A percentile compares a stretch with the other conserved stretches of the same genome.
Conservation (phyloP, 1,139 yeast species). For the Lodderomyces pseudojiufengensis region DNA sequence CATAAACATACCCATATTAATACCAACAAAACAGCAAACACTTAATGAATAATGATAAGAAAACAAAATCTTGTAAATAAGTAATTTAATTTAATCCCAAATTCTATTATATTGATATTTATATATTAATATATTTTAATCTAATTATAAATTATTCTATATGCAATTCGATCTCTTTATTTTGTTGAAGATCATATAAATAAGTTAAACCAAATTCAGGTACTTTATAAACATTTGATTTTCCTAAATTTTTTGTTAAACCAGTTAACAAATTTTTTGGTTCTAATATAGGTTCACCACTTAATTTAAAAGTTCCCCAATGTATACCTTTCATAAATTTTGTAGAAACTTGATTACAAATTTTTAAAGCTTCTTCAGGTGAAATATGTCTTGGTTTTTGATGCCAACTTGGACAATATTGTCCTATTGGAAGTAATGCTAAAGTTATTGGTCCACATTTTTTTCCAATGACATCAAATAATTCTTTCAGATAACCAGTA, state of each 20-base stretch:
- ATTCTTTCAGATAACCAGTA: conserved; percentile 77
- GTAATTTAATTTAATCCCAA: not conserved
- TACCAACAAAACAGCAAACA: no score
- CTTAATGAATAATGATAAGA: conserved; percentile 1
- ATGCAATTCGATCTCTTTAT: conserved; percentile 14
- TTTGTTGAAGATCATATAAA: conserved; percentile 25
- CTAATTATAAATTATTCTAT: conserved; percentile 6
- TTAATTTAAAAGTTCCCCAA: conserved; percentile 91
- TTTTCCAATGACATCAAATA: conserved; percentile 62
- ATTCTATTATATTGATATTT: not conserved
- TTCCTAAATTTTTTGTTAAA: conserved; percentile 20
- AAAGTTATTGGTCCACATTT: conserved; percentile 62
- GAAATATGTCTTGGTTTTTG: conserved; percentile 84
- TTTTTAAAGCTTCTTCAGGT: conserved; percentile 71
- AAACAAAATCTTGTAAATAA: conserved; percentile 5
- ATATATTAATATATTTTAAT: not conserved
- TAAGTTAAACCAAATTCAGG: conserved; percentile 46
- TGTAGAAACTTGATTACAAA: conserved; percentile 61
- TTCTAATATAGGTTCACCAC: conserved; percentile 84
- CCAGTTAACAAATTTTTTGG: conserved; percentile 51
- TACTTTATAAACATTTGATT: conserved; percentile 21
- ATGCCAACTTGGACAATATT: conserved; percentile 94
- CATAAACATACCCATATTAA: no score
- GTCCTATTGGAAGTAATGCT: conserved; percentile 88
- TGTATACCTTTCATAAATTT: conserved; percentile 79